phyloP scores from a whole-genome alignment of 305 asterid species.

The Fraxinus latifolia region DNA sequence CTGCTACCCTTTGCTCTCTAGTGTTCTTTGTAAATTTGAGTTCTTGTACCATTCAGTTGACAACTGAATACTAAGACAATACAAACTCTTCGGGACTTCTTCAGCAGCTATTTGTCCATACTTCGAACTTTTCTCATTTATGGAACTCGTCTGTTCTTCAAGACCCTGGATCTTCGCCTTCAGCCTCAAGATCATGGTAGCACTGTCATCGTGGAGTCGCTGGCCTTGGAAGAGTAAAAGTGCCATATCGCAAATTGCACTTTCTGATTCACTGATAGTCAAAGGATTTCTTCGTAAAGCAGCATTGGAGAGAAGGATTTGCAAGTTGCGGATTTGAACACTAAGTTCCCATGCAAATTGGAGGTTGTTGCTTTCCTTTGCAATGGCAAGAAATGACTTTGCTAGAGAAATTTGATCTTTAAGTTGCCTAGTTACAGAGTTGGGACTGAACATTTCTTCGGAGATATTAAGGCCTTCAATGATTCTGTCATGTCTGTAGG shows the following conservation, averaged over 20 bases:
- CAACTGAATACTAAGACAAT: slow-evolving; percentile 67
- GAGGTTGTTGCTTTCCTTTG: slow-evolving; percentile 71
- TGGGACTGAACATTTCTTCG: slow-evolving; percentile 69
- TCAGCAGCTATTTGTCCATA: slow-evolving; percentile 83
- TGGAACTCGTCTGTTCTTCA: slow-evolving; percentile 61
- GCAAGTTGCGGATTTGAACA: slow-evolving; percentile 76
- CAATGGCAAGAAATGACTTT: slow-evolving; percentile 64
- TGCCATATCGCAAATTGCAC: slow-evolving; percentile 75
- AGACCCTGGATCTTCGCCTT: slow-evolving; percentile 75
- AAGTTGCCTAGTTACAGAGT: slow-evolving; percentile 69
- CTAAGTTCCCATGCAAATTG: slow-evolving; percentile 89
- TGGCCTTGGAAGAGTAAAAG: slow-evolving; percentile 79
- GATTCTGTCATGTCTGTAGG: slow-evolving; percentile 52
- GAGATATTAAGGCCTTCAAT: slow-evolving; percentile 68
- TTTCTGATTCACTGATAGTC: slow-evolving; percentile 61
- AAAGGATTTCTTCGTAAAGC: slow-evolving; percentile 69
- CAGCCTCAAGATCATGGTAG: slow-evolving; percentile 78
- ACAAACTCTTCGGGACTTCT: slow-evolving; percentile 74
- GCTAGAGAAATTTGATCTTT: slow-evolving; percentile 84
- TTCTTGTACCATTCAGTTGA: slow-evolving; percentile 71
- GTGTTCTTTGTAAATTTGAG: slow-evolving; percentile 43
- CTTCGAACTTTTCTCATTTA: slow-evolving; percentile 65
- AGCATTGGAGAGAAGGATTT: slow-evolving; percentile 67
- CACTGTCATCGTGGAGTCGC: slow-evolving; percentile 73
- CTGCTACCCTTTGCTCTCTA: slow-evolving; percentile 35